phyloP scores from a whole-genome alignment of 257 asterid genomes.

The Schizonepeta tenuifolia region DNA sequence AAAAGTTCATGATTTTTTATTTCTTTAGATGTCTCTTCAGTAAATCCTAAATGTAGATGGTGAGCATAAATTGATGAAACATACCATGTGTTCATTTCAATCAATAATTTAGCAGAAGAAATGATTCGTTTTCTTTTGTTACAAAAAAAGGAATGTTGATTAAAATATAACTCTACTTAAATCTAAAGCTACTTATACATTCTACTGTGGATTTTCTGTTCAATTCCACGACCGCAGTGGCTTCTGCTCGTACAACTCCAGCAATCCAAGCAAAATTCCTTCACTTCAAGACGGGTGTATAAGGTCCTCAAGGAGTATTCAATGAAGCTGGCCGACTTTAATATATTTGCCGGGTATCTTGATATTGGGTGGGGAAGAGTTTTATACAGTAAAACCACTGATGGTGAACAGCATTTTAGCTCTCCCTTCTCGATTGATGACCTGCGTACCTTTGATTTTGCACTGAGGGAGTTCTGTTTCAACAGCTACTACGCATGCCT shows the following conservation, averaged over 20 bases:
- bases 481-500: constrained; percentile 92
- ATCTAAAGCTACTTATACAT: neutral
- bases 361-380: constrained; percentile 64
- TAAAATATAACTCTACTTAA: too few species aligned
- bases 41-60: too few species aligned
- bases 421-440: constrained; percentile 69
- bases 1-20: too few species aligned
- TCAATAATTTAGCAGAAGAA: too few species aligned
- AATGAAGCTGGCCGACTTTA: too few species aligned
- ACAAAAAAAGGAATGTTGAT: too few species aligned
- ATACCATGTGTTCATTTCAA: too few species aligned
- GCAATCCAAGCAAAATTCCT: constrained; percentile 54
- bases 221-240: constrained; percentile 40
- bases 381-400: constrained; percentile 33
- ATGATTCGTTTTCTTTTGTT: too few species aligned
- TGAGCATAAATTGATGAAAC: too few species aligned
- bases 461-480: constrained; percentile 73
- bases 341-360: too few species aligned
- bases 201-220: constrained; percentile 11
- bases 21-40: too few species aligned
- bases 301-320: constrained; percentile 68
- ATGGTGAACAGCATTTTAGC: constrained; percentile 40
- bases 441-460: constrained; percentile 65
- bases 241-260: constrained; percentile 53
- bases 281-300: constrained; percentile 62